Base-by-base conservation (phyloP, 495 filamentous ascomycete species). In the Coniosporium apollinis region DNA sequence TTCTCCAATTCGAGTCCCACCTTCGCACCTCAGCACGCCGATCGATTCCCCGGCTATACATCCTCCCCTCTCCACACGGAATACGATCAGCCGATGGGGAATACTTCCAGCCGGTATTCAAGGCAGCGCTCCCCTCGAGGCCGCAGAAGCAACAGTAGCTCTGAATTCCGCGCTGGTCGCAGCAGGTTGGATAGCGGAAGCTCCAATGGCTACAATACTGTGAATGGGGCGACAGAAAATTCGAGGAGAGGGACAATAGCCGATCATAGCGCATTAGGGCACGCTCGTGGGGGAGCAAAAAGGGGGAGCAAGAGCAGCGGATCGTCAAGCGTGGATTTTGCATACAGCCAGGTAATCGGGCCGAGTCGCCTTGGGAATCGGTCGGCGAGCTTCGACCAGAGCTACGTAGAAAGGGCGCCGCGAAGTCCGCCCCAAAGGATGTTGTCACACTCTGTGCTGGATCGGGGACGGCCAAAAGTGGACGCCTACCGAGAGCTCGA, bases 101-200 rank as follows among this genome's bases (percentile, higher is more conserved):
- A 82, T 42, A 71, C 80, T 40, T 59, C 67, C 4, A 74, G 62
- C 44, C 64, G 65, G 36, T 67, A 72, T 29, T 79, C 80, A 22
- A 61, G 57, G 28, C 61, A 64, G 28, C 46, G 57, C 11, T 70
- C 74, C 21, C 69, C 33, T 3, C 37, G 75, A 16, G 70, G 72
- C 7, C 69, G 76, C 33, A 69, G 82, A 30, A 91, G 82, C 57
- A 80, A 82, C 50, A 89, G 80, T 61, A 82, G 78, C 55, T 82
- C 82, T 0, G 74, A 76, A 44, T 74, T 78, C 45, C 75, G 73
- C 28, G 60, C 66, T 6, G 59, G 64, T n/a, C 51, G 76, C 19
- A 66, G 64, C 22, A 65, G 72, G 29, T 72, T 76, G 42, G 77
- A 77, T 39, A 80, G 71, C 54, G 52, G 70, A 45, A 64, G 61